Base-by-base conservation (phyloP, 345 rosid species). In the Odontarrhena argentea region DNA sequence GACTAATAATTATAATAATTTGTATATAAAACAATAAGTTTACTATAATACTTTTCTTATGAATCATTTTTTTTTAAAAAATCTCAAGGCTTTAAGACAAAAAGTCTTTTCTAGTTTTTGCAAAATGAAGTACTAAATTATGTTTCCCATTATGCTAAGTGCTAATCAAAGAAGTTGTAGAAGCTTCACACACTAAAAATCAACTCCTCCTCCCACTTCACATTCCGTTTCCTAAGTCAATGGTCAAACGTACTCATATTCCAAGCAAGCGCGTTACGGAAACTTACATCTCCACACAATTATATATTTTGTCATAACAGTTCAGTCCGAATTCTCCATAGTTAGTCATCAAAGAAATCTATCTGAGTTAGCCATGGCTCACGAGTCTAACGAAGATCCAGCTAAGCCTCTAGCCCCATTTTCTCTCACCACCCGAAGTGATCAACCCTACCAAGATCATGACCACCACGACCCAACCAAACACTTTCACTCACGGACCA, bases 401-500 rank as follows among this genome's bases (percentile, higher is more conserved):
- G 22, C 56, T 28, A 73, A 66, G 49, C 68, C 77, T 59, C 54
- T 60, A 28, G 22, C 77, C 2, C 63, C 68, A 35, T n/a, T 73
- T 18, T 67, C 4, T 60, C 62, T 49, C 48, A 53, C 45, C 22
- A 30, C 51, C n/a, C 52, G 57, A 34, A 67, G 68, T 9, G 77
- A 74, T 58, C 68, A 67, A 28, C 73, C 46, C 1, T 2, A 8
- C 15, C 55, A 73, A 65, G 76, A 58, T 43, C 57, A 60, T 1
- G 57, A 60, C 59, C 52, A 59, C 61, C 26, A 47, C 51, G 50
- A 57, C 51, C 37, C 0, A 45, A 53, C 63, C 62, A 65, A 73
- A 43, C 54, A 68, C 11, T 9, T 67, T 1, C 63, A 67, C 14
- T 26, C 50, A 24, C 57, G 9, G 50, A 15, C 73, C 43, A 74